Conservation (phyloP, 1,284 basidiomycete genomes). For the Ceraceosorus guamensis region DNA sequence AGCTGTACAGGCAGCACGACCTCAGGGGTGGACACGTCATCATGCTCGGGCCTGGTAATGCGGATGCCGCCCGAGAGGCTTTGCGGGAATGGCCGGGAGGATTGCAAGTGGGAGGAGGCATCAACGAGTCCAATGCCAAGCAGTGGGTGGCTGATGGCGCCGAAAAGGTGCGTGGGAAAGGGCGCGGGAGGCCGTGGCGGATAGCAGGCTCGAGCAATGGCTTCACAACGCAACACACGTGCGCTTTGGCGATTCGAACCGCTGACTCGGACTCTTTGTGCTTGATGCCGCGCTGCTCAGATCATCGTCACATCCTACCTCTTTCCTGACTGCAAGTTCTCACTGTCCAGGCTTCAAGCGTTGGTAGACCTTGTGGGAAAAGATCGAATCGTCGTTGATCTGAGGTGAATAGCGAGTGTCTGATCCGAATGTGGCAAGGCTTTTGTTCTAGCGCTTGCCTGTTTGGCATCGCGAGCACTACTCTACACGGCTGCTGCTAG, state of each 20-base stretch:
- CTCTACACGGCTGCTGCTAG: no score
- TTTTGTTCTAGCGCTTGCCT: no score
- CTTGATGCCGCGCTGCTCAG: conserved; percentile 51
- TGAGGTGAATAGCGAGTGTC: conserved; percentile 57
- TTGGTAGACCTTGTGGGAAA: conserved; percentile 68
- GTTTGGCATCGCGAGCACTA: no score
- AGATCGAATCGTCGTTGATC: conserved; percentile 85
- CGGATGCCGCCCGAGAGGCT: conserved; percentile 74
- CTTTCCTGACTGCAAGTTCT: conserved; percentile 76
- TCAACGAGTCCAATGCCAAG: conserved; percentile 69
- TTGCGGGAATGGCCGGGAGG: conserved; percentile 71
- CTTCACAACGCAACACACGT: conserved; percentile 1
- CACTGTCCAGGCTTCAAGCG: conserved; percentile 62
- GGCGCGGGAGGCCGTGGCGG: no score
- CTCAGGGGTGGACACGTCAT: conserved; percentile 90
- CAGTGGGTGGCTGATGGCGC: conserved; percentile 85
- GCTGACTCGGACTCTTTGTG: background rate
- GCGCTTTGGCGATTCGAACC: conserved; percentile 5
- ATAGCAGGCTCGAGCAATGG: background rate
- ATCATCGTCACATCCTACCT: conserved; percentile 95
- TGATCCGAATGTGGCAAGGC: no score
- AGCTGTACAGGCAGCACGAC: conserved; percentile 64
- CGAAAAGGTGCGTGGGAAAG: conserved; percentile 65
- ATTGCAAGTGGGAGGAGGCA: conserved; percentile 89
- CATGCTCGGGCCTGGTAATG: conserved; percentile 83